These are phyloP conservation scores for Globisporangium alternatum DNA, from an alignment of 352 stramenopile genomes.

Conservation along the genomic window DNA sequence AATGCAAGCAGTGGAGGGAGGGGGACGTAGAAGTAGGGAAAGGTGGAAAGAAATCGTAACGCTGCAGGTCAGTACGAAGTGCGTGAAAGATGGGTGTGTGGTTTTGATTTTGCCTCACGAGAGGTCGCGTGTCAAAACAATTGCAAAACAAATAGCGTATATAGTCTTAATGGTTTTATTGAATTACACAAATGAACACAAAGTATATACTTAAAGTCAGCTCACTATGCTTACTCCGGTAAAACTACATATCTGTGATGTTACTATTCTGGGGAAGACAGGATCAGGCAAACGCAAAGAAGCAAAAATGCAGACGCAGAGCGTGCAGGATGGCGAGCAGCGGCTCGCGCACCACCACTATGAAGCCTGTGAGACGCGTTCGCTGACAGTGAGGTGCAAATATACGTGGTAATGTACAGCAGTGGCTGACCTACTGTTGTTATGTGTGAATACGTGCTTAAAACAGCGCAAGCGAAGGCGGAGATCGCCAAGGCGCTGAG, in stretches of 20 bases:
- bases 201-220: not conserved
- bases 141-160: not conserved
- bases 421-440: conserved; percentile 2
- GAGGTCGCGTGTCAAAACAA: not conserved
- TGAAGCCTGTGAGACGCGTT: conserved; percentile 14
- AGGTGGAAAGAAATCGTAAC: not conserved
- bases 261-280: not conserved
- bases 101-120: not conserved
- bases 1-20: not conserved
- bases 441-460: not conserved
- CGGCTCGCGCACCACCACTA: conserved; percentile 31
- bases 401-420: no score
- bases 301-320: conserved; percentile 8
- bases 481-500: conserved; percentile 36
- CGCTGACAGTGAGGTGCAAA: not conserved
- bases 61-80: not conserved
- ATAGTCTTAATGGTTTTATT: not conserved
- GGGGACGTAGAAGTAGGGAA: conserved; percentile 1
- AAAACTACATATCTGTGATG: no score
- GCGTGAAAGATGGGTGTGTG: not conserved
- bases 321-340: conserved; percentile 29
- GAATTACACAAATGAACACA: not conserved
- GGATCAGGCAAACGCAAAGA: not conserved
- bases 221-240: no score
- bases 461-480: conserved; percentile 20